phyloP scores from a whole-genome alignment of 306 rosid species.

The Hylodesmum podocarpum region DNA sequence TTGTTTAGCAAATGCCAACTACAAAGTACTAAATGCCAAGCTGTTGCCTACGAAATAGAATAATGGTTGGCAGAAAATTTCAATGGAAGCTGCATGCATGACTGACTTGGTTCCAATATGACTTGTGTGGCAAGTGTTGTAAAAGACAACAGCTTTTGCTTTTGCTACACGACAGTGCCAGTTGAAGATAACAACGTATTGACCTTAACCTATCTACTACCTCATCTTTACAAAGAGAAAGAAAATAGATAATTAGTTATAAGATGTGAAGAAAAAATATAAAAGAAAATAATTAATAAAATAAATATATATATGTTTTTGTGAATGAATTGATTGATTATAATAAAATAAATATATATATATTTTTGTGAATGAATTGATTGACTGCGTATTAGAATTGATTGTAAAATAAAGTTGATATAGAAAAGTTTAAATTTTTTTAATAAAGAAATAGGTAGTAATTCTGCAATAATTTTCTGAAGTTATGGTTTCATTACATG shows the following conservation, averaged over 20 bases:
- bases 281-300: too few species aligned
- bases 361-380: too few species aligned
- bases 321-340: too few species aligned
- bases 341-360: too few species aligned
- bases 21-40: not conserved
- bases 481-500: not conserved
- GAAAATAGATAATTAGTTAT: too few species aligned
- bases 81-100: not conserved
- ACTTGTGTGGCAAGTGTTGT: not conserved
- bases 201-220: not conserved
- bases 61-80: constrained; percentile 23
- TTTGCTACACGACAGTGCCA: not conserved
- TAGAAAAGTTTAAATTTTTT: too few species aligned
- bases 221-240: too few species aligned
- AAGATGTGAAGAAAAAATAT: too few species aligned
- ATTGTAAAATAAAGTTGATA: too few species aligned
- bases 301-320: too few species aligned
- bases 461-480: not conserved
- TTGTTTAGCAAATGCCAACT: constrained; percentile 4
- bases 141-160: not conserved
- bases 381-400: too few species aligned
- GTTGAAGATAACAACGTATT: not conserved
- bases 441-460: not conserved
- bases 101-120: not conserved
- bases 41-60: constrained; percentile 8